Conservation (phyloP, 2,329 filamentous ascomycete species). For the Pseudocercospora ulei region DNA sequence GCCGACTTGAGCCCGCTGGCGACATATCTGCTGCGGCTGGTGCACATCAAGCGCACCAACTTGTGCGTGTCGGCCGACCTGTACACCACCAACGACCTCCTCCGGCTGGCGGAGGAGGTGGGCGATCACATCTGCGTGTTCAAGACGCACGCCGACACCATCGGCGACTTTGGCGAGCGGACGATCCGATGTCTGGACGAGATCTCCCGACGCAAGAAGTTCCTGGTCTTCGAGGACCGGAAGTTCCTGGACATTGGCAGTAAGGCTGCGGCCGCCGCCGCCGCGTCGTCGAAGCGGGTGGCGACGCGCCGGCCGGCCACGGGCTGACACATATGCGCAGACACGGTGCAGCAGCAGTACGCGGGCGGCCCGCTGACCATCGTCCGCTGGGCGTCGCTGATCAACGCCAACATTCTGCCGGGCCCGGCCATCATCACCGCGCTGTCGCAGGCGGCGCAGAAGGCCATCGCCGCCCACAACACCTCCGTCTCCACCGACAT, state of each 20-base stretch:
- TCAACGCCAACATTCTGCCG: conserved; percentile 47
- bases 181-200: conserved; percentile 44
- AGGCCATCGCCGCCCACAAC: conserved; percentile 43
- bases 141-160: conserved; percentile 54
- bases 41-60: conserved; percentile 45
- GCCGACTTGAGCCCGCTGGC: conserved; percentile 40
- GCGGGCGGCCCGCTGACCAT: conserved; percentile 45
- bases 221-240: conserved; percentile 48
- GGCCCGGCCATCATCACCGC: conserved; percentile 46
- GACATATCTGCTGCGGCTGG: conserved; percentile 42
- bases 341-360: conserved; percentile 49
- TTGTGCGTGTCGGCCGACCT: conserved; percentile 51
- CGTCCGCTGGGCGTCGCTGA: conserved; percentile 45
- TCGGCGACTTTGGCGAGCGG: conserved; percentile 51
- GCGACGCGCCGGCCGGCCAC: too few species aligned
- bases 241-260: conserved; percentile 50
- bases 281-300: too few species aligned
- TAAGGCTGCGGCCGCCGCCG: conserved; percentile 29
- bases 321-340: conserved; percentile 28
- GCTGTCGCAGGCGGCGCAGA: conserved; percentile 42
- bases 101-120: conserved; percentile 49
- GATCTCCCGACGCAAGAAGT: conserved; percentile 43
- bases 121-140: conserved; percentile 53
- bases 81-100: conserved; percentile 47
- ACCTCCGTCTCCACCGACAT: conserved; percentile 46